These are phyloP conservation scores for Amyloporia xantha DNA, from an alignment of 768 basidiomycete genomes.

Conservation along the genomic window DNA sequence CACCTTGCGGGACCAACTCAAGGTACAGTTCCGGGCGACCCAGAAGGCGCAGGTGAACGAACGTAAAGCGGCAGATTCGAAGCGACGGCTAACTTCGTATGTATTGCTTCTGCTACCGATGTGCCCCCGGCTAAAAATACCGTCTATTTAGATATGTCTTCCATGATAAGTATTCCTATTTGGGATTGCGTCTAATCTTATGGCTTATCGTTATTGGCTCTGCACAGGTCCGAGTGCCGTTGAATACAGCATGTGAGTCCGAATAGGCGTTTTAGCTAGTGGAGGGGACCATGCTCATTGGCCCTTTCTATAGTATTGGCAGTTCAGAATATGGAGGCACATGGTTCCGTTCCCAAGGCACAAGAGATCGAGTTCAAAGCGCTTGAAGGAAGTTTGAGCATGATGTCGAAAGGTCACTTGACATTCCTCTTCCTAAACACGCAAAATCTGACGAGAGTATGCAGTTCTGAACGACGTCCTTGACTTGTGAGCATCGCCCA, in stretches of 20 bases:
- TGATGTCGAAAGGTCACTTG: slow-evolving; percentile 77
- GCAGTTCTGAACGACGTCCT: slow-evolving; percentile 73
- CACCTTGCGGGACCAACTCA: slow-evolving; percentile 45
- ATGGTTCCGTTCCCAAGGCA: slow-evolving; percentile 60
- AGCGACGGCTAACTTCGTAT: slow-evolving; percentile 73
- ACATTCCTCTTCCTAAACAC: not conserved
- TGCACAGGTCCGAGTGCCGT: slow-evolving; percentile 70
- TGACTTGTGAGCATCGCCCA: slow-evolving; percentile 52
- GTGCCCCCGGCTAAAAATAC: not conserved
- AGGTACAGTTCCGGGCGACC: slow-evolving; percentile 47
- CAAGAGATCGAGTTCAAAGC: slow-evolving; percentile 88
- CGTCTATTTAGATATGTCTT: slow-evolving; percentile 52
- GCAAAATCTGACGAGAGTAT: not conserved
- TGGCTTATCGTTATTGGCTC: slow-evolving; percentile 13
- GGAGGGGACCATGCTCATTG: no score
- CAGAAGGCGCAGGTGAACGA: slow-evolving; percentile 57
- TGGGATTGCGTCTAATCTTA: slow-evolving; percentile 24
- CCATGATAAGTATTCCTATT: slow-evolving; percentile 56
- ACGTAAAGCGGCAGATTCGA: slow-evolving; percentile 73
- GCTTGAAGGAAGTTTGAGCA: slow-evolving; percentile 70
- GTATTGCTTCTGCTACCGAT: slow-evolving; percentile 22
- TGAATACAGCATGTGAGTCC: slow-evolving; percentile 60
- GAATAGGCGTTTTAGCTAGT: no score
- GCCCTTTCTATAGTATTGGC: slow-evolving; percentile 50
- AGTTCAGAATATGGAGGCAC: slow-evolving; percentile 88